Evolutionary conservation across 1,284 basidiomycete species (phyloP).

Genomic region (Mycena sp.): DNA sequence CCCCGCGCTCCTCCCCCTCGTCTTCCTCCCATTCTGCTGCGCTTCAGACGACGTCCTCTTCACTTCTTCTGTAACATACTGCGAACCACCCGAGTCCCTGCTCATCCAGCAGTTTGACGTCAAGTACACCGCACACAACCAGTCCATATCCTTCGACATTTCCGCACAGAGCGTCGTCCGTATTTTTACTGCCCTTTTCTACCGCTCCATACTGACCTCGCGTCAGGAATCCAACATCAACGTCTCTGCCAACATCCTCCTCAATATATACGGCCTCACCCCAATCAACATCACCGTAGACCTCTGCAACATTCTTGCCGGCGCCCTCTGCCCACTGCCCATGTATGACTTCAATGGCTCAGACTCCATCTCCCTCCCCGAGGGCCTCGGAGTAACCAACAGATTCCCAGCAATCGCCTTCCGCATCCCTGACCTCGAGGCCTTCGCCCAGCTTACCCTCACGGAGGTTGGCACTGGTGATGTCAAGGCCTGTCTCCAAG

Average conservation of each 20-base stretch:
- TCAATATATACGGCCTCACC: slow-evolving; percentile 85
- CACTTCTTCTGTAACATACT: slow-evolving; percentile 90
- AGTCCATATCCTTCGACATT: slow-evolving; percentile 79
- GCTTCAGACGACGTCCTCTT: slow-evolving; percentile 50
- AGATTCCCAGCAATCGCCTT: slow-evolving; percentile 86
- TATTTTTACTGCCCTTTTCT: slow-evolving; percentile 32
- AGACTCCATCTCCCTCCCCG: slow-evolving; percentile 80
- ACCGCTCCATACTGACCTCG: slow-evolving; percentile 27
- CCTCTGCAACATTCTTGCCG: slow-evolving; percentile 79
- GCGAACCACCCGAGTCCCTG: slow-evolving; percentile 81
- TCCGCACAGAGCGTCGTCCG: slow-evolving; percentile 78
- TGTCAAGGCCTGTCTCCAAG: slow-evolving; percentile 90
- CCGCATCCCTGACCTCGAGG: slow-evolving; percentile 91
- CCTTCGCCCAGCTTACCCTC: slow-evolving; percentile 85
- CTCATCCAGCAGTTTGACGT: slow-evolving; percentile 86
- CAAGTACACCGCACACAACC: slow-evolving; percentile 75
- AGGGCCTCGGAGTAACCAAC: slow-evolving; percentile 59
- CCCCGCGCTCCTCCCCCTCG: slow-evolving; percentile 31
- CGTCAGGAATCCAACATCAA: slow-evolving; percentile 75
- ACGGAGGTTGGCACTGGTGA: slow-evolving; percentile 72
- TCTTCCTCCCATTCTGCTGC: slow-evolving; percentile 23
- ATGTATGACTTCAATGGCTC: slow-evolving; percentile 87
- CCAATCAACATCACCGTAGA: slow-evolving; percentile 82
- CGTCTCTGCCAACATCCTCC: slow-evolving; percentile 80
- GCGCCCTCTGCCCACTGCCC: slow-evolving; percentile 87